Conservation (phyloP, 1,284 basidiomycete species). For the Neonothopanus nambi region DNA sequence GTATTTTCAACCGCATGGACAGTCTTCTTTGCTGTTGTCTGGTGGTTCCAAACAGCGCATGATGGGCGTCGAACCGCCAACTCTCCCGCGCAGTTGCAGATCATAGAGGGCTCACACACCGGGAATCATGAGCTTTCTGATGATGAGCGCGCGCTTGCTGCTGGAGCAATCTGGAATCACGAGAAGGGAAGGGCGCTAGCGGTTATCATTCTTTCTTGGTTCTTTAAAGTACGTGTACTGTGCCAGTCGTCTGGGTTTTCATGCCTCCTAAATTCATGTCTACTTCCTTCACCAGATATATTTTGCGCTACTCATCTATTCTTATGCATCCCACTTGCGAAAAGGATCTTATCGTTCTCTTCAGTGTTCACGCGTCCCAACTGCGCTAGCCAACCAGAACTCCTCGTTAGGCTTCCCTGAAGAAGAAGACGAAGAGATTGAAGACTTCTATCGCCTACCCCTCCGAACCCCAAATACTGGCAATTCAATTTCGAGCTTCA, state of each 20-base stretch:
- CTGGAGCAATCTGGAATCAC: constrained; percentile 83
- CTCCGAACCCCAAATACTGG: constrained; percentile 41
- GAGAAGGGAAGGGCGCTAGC: constrained; percentile 83
- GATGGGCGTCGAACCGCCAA: constrained; percentile 82
- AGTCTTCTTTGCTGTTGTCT: constrained; percentile 83
- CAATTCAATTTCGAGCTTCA: constrained; percentile 47
- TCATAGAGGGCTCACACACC: constrained; percentile 62
- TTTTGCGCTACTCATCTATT: constrained; percentile 90
- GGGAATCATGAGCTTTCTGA: constrained; percentile 54
- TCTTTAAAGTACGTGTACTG: constrained; percentile 73
- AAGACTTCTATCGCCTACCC: constrained; percentile 67
- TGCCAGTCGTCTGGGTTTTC: not conserved
- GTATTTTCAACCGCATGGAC: constrained; percentile 92
- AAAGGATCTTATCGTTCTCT: constrained; percentile 89
- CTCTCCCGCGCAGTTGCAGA: constrained; percentile 83
- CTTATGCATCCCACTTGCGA: constrained; percentile 91
- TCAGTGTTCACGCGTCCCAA: constrained; percentile 55
- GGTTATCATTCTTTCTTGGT: constrained; percentile 83
- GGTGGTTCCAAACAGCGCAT: constrained; percentile 92
- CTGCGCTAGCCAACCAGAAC: constrained; percentile 38
- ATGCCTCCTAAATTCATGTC: not conserved
- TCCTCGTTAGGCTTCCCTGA: constrained; percentile 43
- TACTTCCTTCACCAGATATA: constrained; percentile 65
- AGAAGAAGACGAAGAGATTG: constrained; percentile 59
- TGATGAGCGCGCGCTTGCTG: constrained; percentile 66